Conservation (phyloP, 192 early-diverging fungal species). For the Linnemannia exigua region DNA sequence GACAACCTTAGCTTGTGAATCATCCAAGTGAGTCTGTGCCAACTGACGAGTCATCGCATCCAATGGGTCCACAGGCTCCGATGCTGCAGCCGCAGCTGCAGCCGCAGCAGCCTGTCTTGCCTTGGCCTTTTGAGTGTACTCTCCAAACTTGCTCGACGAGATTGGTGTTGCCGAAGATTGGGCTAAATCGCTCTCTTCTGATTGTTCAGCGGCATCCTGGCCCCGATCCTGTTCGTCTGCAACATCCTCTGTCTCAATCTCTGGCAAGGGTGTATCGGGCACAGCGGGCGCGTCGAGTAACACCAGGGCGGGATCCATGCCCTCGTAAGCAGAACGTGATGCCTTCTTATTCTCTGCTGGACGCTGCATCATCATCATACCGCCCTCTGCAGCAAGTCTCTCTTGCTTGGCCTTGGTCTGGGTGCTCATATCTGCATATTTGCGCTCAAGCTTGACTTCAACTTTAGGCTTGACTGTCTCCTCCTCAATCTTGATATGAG, state of each 20-base stretch:
- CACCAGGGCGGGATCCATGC: slow-evolving; percentile 27
- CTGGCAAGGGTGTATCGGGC: slow-evolving; percentile 33
- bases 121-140: slow-evolving; percentile 32
- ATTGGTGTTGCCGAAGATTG: slow-evolving; percentile 1
- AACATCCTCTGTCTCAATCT: slow-evolving; percentile 8
- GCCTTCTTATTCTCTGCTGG: slow-evolving; percentile 14
- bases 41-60: slow-evolving; percentile 50
- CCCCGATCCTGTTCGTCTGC: neutral
- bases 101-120: slow-evolving; percentile 50
- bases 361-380: slow-evolving; percentile 32
- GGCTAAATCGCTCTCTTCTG: neutral
- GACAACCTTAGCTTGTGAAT: neutral
- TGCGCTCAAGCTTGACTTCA: slow-evolving; percentile 36
- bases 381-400: slow-evolving; percentile 18
- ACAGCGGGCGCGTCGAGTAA: slow-evolving; percentile 40
- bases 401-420: slow-evolving; percentile 49
- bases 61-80: slow-evolving; percentile 38
- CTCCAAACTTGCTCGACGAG: slow-evolving; percentile 33
- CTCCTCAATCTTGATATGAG: slow-evolving; percentile 40
- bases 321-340: slow-evolving; percentile 19
- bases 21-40: slow-evolving; percentile 25
- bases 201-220: neutral
- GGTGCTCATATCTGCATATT: slow-evolving; percentile 48
- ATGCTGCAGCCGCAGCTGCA: slow-evolving; percentile 17
- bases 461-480: slow-evolving; percentile 33